Percentiles rank a stretch among this genome's conserved stretches.
phyloP scores from a whole-genome alignment of 768 basidiomycete species.

The Podaxis rugospora region DNA sequence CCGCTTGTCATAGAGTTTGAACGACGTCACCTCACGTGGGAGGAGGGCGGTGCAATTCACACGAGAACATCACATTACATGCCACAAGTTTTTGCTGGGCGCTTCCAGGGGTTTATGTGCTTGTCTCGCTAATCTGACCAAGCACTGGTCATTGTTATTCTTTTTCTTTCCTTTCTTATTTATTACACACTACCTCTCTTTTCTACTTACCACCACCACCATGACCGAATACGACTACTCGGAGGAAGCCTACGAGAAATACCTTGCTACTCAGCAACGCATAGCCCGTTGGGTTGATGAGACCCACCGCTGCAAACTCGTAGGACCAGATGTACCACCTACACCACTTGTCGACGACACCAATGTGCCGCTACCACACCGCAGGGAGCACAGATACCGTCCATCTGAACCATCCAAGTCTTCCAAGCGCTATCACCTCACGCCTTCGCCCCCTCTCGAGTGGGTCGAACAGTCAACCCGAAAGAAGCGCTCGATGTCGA shows the following conservation, averaged over 20 bases:
- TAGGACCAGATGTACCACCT: constrained; percentile 11
- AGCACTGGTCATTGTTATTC: not conserved
- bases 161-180: constrained; percentile 5
- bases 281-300: constrained; percentile 16
- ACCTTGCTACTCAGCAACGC: constrained; percentile 14
- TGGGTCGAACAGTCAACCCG: not conserved
- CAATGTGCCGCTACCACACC: not conserved
- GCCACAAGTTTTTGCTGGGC: not conserved
- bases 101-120: not conserved
- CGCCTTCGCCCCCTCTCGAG: not conserved
- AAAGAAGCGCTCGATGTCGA: not conserved
- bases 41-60: not conserved
- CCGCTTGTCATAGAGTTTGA: not conserved
- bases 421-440: not conserved
- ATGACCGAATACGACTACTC: constrained; percentile 18
- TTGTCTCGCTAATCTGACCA: not conserved
- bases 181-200: constrained; percentile 6
- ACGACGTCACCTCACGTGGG: not conserved
- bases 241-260: constrained; percentile 13
- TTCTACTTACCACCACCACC: constrained; percentile 1
- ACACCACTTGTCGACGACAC: constrained; percentile 3
- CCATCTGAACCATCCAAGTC: not conserved
- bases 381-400: not conserved
- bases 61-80: not conserved
- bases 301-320: constrained; percentile 9